phyloP scores from a whole-genome alignment of 2,329 filamentous ascomycete genomes.

The Alternaria solani region DNA sequence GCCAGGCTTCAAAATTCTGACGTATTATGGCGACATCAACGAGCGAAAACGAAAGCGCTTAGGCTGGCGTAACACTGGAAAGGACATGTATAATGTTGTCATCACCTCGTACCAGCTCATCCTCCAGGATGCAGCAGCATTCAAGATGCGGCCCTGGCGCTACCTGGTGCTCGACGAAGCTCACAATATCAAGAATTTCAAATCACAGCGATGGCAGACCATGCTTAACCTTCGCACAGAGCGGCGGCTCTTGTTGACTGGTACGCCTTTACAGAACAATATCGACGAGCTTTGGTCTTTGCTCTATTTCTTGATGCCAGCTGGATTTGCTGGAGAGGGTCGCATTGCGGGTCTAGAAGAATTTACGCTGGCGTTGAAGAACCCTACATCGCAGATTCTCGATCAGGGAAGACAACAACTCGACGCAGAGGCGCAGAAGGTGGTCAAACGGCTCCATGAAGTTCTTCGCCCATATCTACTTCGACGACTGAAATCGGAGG shows the following conservation, averaged over 20 bases:
- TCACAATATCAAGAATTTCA: constrained; percentile 99
- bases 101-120: constrained; percentile 98
- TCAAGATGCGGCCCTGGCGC: constrained; percentile 92
- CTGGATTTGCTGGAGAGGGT: constrained; percentile 80
- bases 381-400: constrained; percentile 93
- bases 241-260: constrained; percentile 85
- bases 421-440: constrained; percentile 90
- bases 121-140: constrained; percentile 90
- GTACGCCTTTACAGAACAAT: constrained; percentile 96
- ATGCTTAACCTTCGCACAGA: constrained; percentile 92
- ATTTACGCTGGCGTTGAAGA: constrained; percentile 95
- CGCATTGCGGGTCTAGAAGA: constrained; percentile 95
- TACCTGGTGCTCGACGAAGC: constrained; percentile 99
- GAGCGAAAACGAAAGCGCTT: constrained; percentile 90
- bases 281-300: constrained; percentile 96
- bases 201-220: constrained; percentile 95
- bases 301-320: constrained; percentile 94
- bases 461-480: constrained; percentile 92
- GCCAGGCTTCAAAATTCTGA: constrained; percentile 96
- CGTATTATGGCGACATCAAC: constrained; percentile 93
- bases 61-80: constrained; percentile 90
- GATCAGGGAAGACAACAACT: constrained; percentile 93
- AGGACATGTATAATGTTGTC: constrained; percentile 84
- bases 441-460: constrained; percentile 93
- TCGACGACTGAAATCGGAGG: constrained; percentile 90